Evolutionary conservation across 495 filamentous ascomycete species (phyloP), one percentile per base, ranked within the genome.

Genomic region (Stereocaulon alpinum): DNA sequence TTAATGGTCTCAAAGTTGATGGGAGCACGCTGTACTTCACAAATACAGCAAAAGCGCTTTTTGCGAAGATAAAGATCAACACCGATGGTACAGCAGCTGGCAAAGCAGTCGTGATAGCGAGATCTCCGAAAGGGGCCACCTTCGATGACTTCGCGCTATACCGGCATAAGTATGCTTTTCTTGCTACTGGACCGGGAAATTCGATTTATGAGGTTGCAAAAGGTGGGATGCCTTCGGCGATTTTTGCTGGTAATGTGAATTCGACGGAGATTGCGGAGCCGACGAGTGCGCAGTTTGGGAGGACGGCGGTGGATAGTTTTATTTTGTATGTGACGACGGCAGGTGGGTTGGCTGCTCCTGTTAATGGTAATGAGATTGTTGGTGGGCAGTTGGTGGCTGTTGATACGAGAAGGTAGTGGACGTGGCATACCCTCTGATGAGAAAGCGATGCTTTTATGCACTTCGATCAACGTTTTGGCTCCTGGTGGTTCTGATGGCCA

Each of bases 1-100:
- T 76, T 43, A 75, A 76, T 54, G 74, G 74, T 2, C 12, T 76
- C 4, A 64, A 65, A 12, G 51, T 68, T 0, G 58, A 52, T 5
- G 56, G 47, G 0, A 47, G 61, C 0, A 60, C 64, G 11, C 44
- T 72, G 5, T 76, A 71, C 58, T 76, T 73, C 62, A 71, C 69
- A 48, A 74, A 75, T 57, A 68, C 72, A n/a, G 64, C 67, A 0
- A 64, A 65, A 30, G 60, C 40, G 0, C 52, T 67, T 6, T 64
- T 72, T 22, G 72, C 68, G 17, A 63, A 61, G 6, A 60, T 70
- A 0, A 40, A 9, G 3, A 58, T 75, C 18, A 61, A 69, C 32
- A 3, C 6, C n/a, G 27, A 66, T 0, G 72, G 70, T 1, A 67
- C 65, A 6, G 61, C 66, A 0, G 40, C 44, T 0, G 56, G 60